These are phyloP conservation scores for Chrysopogon serrulatus DNA, from an alignment of 176 grass and related monocot genomes.

Conservation along the genomic window DNA sequence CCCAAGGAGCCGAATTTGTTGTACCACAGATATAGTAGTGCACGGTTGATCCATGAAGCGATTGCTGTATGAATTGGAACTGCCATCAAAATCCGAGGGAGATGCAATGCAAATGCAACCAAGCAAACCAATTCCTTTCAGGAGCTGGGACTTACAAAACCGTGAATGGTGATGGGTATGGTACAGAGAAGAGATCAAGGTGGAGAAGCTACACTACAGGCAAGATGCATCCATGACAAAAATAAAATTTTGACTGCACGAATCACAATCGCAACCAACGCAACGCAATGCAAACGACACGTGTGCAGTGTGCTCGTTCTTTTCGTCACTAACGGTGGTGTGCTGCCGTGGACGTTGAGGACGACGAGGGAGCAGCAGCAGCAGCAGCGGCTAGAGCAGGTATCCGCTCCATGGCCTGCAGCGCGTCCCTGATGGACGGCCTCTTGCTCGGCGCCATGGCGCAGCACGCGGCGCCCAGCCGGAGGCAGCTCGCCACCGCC, in stretches of 20 bases:
- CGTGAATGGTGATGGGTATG: constrained; percentile 1
- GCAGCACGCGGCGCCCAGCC: constrained; percentile 70
- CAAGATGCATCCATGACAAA: neutral
- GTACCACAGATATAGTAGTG: neutral
- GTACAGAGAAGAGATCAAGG: neutral
- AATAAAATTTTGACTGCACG: neutral
- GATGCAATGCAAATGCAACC: neutral
- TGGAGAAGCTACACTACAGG: too few species aligned
- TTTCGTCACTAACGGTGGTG: neutral
- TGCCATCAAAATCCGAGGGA: neutral
- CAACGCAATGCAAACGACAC: too few species aligned
- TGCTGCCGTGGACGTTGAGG: neutral
- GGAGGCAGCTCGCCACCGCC: constrained; percentile 56
- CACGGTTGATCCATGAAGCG: neutral
- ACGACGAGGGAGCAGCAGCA: neutral
- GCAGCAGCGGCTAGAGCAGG: neutral
- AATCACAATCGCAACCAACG: neutral
- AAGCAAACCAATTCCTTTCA: constrained; percentile 5
- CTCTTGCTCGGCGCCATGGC: constrained; percentile 52
- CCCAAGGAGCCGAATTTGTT: too few species aligned
- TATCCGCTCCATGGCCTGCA: constrained; percentile 62
- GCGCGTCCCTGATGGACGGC: constrained; percentile 68
- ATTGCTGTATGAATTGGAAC: neutral
- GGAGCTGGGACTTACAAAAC: neutral
- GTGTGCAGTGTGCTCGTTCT: neutral